A percentile compares a stretch with the other conserved stretches of the same genome.
Conservation (phyloP, 768 basidiomycete genomes). For the Suillus spraguei region DNA sequence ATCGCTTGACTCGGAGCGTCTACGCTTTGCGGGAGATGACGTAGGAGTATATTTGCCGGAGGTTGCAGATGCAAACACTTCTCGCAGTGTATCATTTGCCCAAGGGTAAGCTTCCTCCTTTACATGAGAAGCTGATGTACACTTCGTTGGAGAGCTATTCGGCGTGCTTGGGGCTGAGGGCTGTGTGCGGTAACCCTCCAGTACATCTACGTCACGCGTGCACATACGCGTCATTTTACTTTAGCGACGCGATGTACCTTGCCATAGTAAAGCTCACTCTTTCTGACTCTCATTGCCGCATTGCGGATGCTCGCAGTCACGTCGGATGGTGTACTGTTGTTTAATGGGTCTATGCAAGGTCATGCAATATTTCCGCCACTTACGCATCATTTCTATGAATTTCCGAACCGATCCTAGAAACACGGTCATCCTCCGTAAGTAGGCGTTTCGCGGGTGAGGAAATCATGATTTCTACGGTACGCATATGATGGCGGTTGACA, state of each 20-base stretch:
- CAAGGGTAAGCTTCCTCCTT: slow-evolving; percentile 48
- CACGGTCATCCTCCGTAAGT: slow-evolving; percentile 35
- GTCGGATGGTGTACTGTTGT: slow-evolving; percentile 47
- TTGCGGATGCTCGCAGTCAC: slow-evolving; percentile 56
- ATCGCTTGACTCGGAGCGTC: slow-evolving; percentile 26
- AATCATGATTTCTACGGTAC: slow-evolving; percentile 15
- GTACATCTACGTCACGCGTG: slow-evolving; percentile 48
- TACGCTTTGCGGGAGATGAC: slow-evolving; percentile 41
- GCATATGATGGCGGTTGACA: not conserved
- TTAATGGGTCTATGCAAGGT: slow-evolving; percentile 16
- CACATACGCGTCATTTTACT: slow-evolving; percentile 32
- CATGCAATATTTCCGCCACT: slow-evolving; percentile 19
- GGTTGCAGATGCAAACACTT: slow-evolving; percentile 41
- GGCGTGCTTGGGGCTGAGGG: slow-evolving; percentile 27
- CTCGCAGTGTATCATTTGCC: slow-evolving; percentile 56
- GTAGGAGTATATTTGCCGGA: slow-evolving; percentile 36
- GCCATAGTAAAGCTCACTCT: slow-evolving; percentile 46
- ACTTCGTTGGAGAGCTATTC: slow-evolving; percentile 31
- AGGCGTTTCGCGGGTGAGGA: slow-evolving; percentile 37
- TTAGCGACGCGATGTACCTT: slow-evolving; percentile 16
- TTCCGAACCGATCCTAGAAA: slow-evolving; percentile 25
- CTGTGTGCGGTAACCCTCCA: slow-evolving; percentile 60
- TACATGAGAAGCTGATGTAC: slow-evolving; percentile 25
- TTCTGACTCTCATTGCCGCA: slow-evolving; percentile 59
- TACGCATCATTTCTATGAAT: slow-evolving; percentile 27